Evolutionary conservation across 331 rosid species (phyloP).

Genomic region (Cydonia oblonga): DNA sequence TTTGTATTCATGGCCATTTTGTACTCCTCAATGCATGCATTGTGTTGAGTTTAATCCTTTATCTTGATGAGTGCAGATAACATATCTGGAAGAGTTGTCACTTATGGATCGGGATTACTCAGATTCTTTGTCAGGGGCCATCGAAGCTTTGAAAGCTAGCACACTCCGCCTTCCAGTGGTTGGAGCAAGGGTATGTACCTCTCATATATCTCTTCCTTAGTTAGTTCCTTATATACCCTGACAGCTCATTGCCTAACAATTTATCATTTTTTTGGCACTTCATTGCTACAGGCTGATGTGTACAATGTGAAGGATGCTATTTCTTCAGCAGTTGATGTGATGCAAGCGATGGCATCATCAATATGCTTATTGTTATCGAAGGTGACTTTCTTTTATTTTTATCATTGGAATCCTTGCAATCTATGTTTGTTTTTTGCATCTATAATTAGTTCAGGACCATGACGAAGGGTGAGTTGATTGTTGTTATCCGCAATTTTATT

Average conservation of each 20-base stretch:
- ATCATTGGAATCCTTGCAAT: not conserved
- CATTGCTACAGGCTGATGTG: conserved; percentile 52
- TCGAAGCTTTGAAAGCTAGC: conserved; percentile 80
- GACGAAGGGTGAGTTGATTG: no score
- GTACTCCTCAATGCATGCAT: not conserved
- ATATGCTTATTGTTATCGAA: conserved; percentile 52
- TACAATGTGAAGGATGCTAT: conserved; percentile 75
- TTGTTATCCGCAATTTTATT: not conserved
- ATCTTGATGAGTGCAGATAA: conserved; percentile 41
- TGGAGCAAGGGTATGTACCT: conserved; percentile 58
- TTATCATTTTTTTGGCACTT: conserved; percentile 9
- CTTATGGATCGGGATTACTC: conserved; percentile 64
- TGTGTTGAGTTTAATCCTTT: conserved; percentile 2
- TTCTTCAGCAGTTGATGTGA: conserved; percentile 83
- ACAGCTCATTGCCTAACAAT: not conserved
- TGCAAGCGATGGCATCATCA: conserved; percentile 91
- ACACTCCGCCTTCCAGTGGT: conserved; percentile 93
- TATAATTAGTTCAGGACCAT: no score
- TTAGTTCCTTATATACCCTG: not conserved
- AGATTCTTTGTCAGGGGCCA: conserved; percentile 75
- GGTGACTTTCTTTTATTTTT: conserved; percentile 21
- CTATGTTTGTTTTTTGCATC: not conserved
- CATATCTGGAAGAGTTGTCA: conserved; percentile 74
- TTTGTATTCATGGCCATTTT: not conserved
- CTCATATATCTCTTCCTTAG: not conserved